Percentiles rank a stretch among this genome's conserved stretches.
phyloP scores from a whole-genome alignment of 257 asterid species.

The Paraleonurus japonicus region DNA sequence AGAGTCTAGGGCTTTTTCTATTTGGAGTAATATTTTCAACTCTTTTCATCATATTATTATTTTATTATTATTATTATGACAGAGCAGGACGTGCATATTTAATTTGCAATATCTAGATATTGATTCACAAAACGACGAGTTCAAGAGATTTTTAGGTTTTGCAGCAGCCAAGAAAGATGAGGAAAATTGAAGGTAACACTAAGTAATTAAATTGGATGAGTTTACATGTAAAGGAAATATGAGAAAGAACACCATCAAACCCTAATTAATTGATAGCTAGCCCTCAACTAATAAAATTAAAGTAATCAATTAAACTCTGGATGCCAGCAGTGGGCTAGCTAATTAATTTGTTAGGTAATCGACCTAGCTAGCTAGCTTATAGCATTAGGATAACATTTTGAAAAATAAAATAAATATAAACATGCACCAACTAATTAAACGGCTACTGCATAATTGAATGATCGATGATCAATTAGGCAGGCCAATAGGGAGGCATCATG shows the following conservation, averaged over 20 bases:
- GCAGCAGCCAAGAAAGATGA: no score
- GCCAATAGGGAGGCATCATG: conserved; percentile 57
- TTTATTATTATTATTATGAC: no score
- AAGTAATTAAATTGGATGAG: no score
- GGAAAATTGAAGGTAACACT: no score
- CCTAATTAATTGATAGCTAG: not conserved
- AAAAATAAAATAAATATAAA: conserved; percentile 4
- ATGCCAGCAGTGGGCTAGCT: not conserved
- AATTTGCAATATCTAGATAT: no score
- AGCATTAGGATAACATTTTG: conserved; percentile 5
- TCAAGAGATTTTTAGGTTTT: no score
- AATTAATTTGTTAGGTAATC: not conserved
- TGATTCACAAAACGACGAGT: no score
- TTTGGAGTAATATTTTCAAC: no score
- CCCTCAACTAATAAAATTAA: not conserved
- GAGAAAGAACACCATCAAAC: not conserved
- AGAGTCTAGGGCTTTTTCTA: no score
- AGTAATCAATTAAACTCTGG: not conserved
- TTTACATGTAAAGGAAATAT: not conserved
- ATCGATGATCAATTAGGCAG: conserved; percentile 43
- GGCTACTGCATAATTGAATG: not conserved
- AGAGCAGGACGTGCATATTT: no score
- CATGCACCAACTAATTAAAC: conserved; percentile 19
- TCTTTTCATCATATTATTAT: no score
- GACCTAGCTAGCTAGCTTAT: conserved; percentile 26